Percentiles rank a stretch among this genome's conserved stretches.
Evolutionary conservation across 2,329 filamentous ascomycete genomes (phyloP).

Genomic region (Diaporthe australafricana): DNA sequence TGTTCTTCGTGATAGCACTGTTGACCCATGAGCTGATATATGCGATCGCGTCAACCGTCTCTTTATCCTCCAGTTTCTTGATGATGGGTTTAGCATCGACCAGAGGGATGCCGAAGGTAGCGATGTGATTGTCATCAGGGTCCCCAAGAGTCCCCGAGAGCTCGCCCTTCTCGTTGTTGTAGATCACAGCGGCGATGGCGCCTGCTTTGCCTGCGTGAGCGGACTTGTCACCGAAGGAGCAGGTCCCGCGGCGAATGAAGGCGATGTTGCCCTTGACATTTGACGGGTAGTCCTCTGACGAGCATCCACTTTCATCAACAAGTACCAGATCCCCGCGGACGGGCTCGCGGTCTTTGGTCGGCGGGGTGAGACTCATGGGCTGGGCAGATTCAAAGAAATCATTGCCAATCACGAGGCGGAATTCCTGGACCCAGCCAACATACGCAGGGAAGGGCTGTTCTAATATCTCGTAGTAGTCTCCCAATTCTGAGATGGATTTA

Average conservation of each 20-base stretch:
- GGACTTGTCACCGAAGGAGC: conserved; percentile 79
- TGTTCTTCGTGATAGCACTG: conserved; percentile 66
- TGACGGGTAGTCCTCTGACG: conserved; percentile 71
- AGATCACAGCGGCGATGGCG: conserved; percentile 78
- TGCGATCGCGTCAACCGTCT: conserved; percentile 64
- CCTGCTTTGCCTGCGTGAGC: conserved; percentile 75
- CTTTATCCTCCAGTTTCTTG: conserved; percentile 62
- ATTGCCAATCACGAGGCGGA: conserved; percentile 66
- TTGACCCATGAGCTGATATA: conserved; percentile 70
- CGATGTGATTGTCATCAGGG: conserved; percentile 69
- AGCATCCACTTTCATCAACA: conserved; percentile 73
- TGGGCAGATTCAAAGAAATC: conserved; percentile 60
- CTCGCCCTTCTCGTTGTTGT: conserved; percentile 75
- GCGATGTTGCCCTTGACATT: conserved; percentile 73
- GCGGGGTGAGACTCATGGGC: conserved; percentile 75
- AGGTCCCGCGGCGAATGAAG: conserved; percentile 76
- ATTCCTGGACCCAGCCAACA: conserved; percentile 69
- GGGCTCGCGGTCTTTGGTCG: conserved; percentile 69
- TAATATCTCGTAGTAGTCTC: conserved; percentile 71
- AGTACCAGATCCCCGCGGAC: conserved; percentile 71
- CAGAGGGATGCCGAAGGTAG: conserved; percentile 75
- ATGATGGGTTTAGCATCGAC: conserved; percentile 69
- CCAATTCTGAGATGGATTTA: conserved; percentile 63
- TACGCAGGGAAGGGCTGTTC: conserved; percentile 74
- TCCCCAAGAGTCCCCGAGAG: conserved; percentile 77